Percentiles rank a stretch among this genome's conserved stretches.
These are phyloP conservation scores for Tardiomyces blankii DNA, from an alignment of 1,139 yeast species.

Conservation along the genomic window DNA sequence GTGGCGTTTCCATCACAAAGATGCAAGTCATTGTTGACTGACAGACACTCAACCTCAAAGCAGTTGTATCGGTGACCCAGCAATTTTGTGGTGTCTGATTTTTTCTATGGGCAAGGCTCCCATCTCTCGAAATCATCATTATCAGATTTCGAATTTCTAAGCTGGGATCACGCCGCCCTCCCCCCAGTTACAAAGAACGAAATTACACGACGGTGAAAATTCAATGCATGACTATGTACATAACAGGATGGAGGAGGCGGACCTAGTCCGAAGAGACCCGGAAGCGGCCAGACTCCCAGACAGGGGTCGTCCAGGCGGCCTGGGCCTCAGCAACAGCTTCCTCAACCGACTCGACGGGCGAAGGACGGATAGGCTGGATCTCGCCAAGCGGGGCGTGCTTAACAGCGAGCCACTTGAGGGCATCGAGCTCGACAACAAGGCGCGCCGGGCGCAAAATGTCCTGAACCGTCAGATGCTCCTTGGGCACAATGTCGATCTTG, in stretches of 20 bases:
- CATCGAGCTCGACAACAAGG: conserved; percentile 60
- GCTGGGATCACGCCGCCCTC: too few relatives aligned
- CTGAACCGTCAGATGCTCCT: conserved; percentile 76
- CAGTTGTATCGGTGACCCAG: too few relatives aligned
- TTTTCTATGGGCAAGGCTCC: too few relatives aligned
- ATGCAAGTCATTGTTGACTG: neutral
- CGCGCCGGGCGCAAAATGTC: conserved; percentile 75
- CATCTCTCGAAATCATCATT: too few relatives aligned
- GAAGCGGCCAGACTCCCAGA: neutral
- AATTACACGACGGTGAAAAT: neutral
- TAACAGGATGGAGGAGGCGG: neutral
- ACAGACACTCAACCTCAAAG: too few relatives aligned
- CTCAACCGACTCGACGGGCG: neutral
- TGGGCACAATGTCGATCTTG: conserved; percentile 54
- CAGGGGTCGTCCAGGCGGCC: neutral
- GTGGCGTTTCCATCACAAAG: neutral
- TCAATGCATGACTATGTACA: neutral
- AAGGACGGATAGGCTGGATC: neutral
- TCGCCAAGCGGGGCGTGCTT: neutral
- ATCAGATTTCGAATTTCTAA: too few relatives aligned
- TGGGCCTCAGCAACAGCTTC: neutral
- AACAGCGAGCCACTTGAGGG: conserved; percentile 42
- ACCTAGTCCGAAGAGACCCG: too few relatives aligned
- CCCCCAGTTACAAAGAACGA: too few relatives aligned
- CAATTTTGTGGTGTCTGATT: too few relatives aligned